Percentiles rank a stretch among this genome's conserved stretches.
phyloP scores from a whole-genome alignment of 225 moss, liverwort and hornwort species.

The Neckera pumila region DNA sequence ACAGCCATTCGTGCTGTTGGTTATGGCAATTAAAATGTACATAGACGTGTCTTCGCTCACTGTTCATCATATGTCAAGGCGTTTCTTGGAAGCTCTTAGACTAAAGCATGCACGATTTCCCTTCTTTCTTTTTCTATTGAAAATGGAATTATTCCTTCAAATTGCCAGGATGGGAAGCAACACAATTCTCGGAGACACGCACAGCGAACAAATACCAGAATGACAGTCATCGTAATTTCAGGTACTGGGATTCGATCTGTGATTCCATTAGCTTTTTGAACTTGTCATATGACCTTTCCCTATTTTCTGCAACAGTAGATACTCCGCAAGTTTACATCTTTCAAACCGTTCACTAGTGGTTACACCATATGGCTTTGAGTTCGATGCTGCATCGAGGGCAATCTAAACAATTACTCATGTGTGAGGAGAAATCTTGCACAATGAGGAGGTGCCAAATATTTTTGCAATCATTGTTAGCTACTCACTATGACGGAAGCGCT shows the following conservation, averaged over 20 bases:
- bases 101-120: neutral
- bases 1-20: neutral
- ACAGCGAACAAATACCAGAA: neutral
- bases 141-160: neutral
- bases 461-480: neutral
- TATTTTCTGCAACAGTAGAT: neutral
- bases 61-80: neutral
- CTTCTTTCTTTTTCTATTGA: neutral
- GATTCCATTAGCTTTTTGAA: neutral
- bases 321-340: neutral
- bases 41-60: neutral
- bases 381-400: neutral
- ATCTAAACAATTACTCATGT: neutral
- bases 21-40: neutral
- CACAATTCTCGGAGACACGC: neutral
- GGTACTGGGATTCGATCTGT: neutral
- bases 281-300: neutral
- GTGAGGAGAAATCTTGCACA: neutral
- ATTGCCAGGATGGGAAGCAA: neutral
- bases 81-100: neutral
- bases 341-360: neutral
- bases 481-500: neutral
- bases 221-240: neutral
- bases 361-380: neutral
- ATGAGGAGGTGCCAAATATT: neutral